phyloP scores from a whole-genome alignment of 2,329 filamentous ascomycete species.

The Ophiosphaerella herpotricha region DNA sequence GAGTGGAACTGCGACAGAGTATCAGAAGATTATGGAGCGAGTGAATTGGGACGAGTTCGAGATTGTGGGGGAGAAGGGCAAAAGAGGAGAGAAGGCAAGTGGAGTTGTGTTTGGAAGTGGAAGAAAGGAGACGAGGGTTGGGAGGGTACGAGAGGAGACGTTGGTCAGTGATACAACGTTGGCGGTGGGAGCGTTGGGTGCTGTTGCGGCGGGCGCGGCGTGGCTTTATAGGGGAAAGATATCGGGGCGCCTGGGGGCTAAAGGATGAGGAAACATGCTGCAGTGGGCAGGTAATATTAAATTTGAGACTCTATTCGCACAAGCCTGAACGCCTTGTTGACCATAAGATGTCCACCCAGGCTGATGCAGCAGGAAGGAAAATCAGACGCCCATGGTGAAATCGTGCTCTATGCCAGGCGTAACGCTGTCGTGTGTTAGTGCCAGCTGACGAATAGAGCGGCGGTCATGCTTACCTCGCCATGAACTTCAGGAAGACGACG shows the following conservation, averaged over 20 bases:
- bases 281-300: background rate
- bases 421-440: constrained; percentile 70
- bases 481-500: constrained; percentile 83
- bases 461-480: constrained; percentile 49
- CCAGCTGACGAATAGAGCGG: constrained; percentile 53
- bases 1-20: constrained; percentile 58
- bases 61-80: constrained; percentile 12
- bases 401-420: constrained; percentile 98
- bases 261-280: background rate
- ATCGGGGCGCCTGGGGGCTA: constrained; percentile 16
- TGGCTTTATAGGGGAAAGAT: constrained; percentile 26
- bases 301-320: too few species aligned
- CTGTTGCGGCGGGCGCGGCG: constrained; percentile 43
- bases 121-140: constrained; percentile 45
- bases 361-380: background rate
- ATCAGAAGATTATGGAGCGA: constrained; percentile 54
- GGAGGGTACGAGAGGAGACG: constrained; percentile 54
- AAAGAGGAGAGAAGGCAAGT: constrained; percentile 26
- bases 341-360: background rate
- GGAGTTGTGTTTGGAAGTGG: constrained; percentile 38
- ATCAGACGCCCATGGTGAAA: constrained; percentile 91
- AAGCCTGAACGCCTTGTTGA: background rate
- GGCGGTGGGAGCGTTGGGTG: constrained; percentile 43
- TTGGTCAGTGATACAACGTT: constrained; percentile 45
- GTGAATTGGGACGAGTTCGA: constrained; percentile 55